These are phyloP conservation scores for Oryza nivara DNA, from an alignment of 176 grass and related monocot genomes.

Conservation along the genomic window DNA sequence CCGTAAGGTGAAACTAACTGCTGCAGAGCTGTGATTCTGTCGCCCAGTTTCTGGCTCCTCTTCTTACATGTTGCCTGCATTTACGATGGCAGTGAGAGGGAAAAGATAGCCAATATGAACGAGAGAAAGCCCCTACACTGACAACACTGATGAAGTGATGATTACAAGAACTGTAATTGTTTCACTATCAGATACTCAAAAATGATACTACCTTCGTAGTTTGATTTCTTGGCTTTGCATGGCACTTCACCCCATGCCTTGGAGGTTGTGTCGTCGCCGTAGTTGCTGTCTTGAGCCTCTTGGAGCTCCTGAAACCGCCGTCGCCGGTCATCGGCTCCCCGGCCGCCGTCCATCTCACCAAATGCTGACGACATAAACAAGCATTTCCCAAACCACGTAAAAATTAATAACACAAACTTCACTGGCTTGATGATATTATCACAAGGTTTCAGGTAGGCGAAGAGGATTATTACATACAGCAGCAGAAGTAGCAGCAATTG, in stretches of 20 bases:
- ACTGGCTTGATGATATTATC: not conserved
- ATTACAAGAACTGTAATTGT: not conserved
- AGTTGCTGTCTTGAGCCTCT: constrained; percentile 46
- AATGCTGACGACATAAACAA: constrained; percentile 48
- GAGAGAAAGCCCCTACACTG: not conserved
- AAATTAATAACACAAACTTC: not conserved
- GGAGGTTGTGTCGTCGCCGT: constrained; percentile 29
- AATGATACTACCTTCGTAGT: constrained; percentile 49
- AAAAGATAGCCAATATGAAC: not conserved
- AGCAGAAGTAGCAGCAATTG: constrained; percentile 20
- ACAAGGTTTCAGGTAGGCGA: not conserved
- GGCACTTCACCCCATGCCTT: constrained; percentile 28
- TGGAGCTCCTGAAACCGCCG: constrained; percentile 23
- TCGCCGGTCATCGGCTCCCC: constrained; percentile 16
- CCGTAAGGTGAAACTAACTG: constrained; percentile 82
- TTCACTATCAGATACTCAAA: not conserved
- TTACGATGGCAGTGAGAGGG: not conserved
- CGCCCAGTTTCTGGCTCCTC: constrained; percentile 72
- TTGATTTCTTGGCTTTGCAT: constrained; percentile 31
- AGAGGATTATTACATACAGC: constrained; percentile 14
- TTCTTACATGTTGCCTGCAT: constrained; percentile 58
- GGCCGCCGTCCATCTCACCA: constrained; percentile 45
- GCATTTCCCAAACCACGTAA: not conserved
- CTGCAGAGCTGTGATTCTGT: constrained; percentile 79
- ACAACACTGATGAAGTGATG: not conserved